Evolutionary conservation across 352 stramenopile species (phyloP), one percentile per base, ranked within the genome.

Genomic region (Pythium utonaiense): DNA sequence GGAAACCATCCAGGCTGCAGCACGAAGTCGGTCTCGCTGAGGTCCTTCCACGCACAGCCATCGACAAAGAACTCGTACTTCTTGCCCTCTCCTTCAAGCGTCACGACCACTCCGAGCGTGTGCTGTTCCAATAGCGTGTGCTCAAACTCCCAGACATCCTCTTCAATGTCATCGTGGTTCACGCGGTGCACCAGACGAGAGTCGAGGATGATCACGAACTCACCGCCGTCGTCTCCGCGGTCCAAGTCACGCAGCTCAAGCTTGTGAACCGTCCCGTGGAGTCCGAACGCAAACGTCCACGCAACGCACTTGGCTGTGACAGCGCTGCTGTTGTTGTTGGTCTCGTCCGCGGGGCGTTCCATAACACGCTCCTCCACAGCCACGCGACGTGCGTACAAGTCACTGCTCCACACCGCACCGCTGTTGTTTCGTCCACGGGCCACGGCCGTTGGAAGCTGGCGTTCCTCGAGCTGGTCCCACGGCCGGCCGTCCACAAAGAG

Each of bases 241-340:
- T 87, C 75, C 24, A 89, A 54, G 51, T 95, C 83, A 33, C 80
- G 64, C 6, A 95, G 57, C 55, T 93, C 77, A 22, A 95, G 60
- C 53, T 89, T 88, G 68, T 95, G 83, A 58, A 95, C 64, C 28
- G 70, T 84, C 22, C 83, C 83, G 57, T 83, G 74, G 40, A 87
- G 67, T 2, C 86, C 86, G 59, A 93, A 95, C 34, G 83, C 79
- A 62, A 95, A 91, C n/a, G 82, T 88, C 86, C 86, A 95, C 13
- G 77, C 77, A 8, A 81, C n/a, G 45, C 51, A 86, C 36, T 57
- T 57, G 66, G n/a, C 83, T 71, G 28, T 78, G 55, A 14, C 54
- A 16, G 54, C 70, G 30, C 63, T 60, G 33, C 58, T 77, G 27
- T 80, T 60, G 21, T 68, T 60, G 28, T 61, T 72, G 27, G 74